Evolutionary conservation across 139 green algal species (phyloP), one percentile per base, ranked within the genome.

Genomic region (Raphidocelis subcapitata): DNA sequence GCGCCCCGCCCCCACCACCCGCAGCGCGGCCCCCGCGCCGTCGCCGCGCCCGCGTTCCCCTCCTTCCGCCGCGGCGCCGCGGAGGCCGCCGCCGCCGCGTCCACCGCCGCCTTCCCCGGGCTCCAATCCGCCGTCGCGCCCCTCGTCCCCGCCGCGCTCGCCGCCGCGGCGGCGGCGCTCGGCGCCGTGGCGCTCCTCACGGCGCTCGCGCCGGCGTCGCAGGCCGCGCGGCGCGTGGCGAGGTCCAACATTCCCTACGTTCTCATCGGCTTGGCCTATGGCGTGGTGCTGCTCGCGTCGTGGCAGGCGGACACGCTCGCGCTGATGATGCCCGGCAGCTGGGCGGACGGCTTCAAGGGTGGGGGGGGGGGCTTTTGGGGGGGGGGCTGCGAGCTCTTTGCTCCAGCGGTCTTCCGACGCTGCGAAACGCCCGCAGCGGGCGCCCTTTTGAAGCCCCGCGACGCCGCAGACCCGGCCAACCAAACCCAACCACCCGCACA

Each of bases 271-370:
- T 8, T 83, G 0, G 55, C 51, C 4, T 93, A 93, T 37, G 65
- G 70, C 5, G 52, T 79, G 0, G 72, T 92, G 56, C 72, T 93
- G 35, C 31, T 29, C 8, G 67, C 71, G 47, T 90, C 84, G 24
- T 92, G 84, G 84, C 57, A 74, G 36, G 77, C 84, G n/a, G 88
- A 93, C 70, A 93, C 82, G 5, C 54, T 91, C 5, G 70, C 65
- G 44, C 65, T 90, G 1, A 85, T 93, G 55, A 72, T 93, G 69
- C 88, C 88, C 1, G 88, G 88, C 26, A 89, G 77, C 65, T 60
- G 84, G 31, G 59, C 70, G 2, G 86, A 85, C 20, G 88, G 88
- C 3, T 54, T 93, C 14, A 76, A 79, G 67, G 81, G 84, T 83
- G 44, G 23, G 56, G 33, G 5, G n/a, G n/a, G n/a, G n/a, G n/a